Evolutionary conservation across 179 eudicot genomes (phyloP), one percentile per base, ranked within the genome.

Genomic region (Spinacia oleracea): DNA sequence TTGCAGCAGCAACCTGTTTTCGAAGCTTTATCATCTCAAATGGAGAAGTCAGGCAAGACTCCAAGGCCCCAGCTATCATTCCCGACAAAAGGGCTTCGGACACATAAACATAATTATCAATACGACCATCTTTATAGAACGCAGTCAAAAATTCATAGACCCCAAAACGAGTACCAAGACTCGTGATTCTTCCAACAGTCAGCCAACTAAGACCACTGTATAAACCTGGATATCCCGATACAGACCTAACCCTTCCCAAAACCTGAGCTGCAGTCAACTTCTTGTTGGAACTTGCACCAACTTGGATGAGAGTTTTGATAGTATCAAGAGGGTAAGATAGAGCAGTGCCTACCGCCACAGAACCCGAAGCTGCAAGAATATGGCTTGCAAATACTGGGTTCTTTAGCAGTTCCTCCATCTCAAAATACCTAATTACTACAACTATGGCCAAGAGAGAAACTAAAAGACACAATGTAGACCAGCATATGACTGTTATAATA

Each of bases 51-150:
- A 90, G 25, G 50, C 90, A 81, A 51, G 93, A 87, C 79, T 93
- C 99, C 79, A 88, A 23, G 15, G 86, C 88, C 79, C 99, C 98
- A 73, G 97, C 84, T 73, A 87, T 93, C 60, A 91, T 73, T 81
- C 99, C 99, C 21, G 97, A 91, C 74, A 90, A 74, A 59, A 96
- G 87, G 46, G 99, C 97, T 85, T 96, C 99, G 38, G 93, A 86
- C 75, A 85, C 86, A 80, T 90, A 74, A 29, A 93, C 90, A 80
- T 85, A 77, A 66, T 88, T 90, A 83, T 91, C 92, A 81, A 82
- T 87, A 31, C 99, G 88, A n/a, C 99, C 99, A 86, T 96, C 99
- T 89, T 90, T 96, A 83, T 73, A 87, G 60, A 86, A 90, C 43
- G 98, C 93, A 56, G 99, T 87, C 80, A 96, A 45, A 78, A 96